These are phyloP conservation scores for Acaromyces ingoldii DNA, from an alignment of 1,284 basidiomycete genomes.

Conservation along the genomic window DNA sequence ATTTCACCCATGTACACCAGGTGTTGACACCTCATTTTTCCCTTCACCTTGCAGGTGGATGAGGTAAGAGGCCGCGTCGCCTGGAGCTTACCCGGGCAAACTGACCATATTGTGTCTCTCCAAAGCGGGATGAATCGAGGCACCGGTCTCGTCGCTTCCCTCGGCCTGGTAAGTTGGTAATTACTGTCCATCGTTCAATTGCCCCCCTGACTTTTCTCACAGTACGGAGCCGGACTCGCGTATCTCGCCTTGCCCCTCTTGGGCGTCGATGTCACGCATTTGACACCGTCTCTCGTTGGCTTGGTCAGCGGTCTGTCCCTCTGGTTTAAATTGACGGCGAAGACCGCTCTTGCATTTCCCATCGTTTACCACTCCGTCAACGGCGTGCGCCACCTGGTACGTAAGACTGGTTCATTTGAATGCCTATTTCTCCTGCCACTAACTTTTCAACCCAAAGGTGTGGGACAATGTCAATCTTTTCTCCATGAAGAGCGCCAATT, in stretches of 20 bases:
- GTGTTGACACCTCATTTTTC: no score
- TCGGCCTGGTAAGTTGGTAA: conserved; percentile 6
- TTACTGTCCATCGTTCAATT: background rate
- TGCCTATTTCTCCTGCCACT: no score
- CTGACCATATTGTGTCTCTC: no score
- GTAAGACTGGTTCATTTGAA: conserved; percentile 90
- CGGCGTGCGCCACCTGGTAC: conserved; percentile 81
- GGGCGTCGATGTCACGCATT: conserved; percentile 58
- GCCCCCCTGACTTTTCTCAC: background rate
- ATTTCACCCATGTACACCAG: no score
- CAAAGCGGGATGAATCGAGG: no score
- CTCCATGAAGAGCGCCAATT: no score
- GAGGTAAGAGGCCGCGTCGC: no score
- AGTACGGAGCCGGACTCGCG: conserved; percentile 77
- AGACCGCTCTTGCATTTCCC: conserved; percentile 27
- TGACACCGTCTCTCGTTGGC: conserved; percentile 71
- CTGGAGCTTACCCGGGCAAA: no score
- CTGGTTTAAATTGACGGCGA: conserved; percentile 48
- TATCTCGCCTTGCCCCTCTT: conserved; percentile 77
- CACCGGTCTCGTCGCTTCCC: conserved; percentile 68
- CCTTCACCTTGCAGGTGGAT: no score
- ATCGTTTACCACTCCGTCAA: conserved; percentile 75
- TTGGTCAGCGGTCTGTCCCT: conserved; percentile 58
- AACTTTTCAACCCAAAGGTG: no score
- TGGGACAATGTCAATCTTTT: no score